Percentiles rank a stretch among this genome's conserved stretches.
phyloP scores from a whole-genome alignment of 768 basidiomycete species.

The Suillus subalutaceus region DNA sequence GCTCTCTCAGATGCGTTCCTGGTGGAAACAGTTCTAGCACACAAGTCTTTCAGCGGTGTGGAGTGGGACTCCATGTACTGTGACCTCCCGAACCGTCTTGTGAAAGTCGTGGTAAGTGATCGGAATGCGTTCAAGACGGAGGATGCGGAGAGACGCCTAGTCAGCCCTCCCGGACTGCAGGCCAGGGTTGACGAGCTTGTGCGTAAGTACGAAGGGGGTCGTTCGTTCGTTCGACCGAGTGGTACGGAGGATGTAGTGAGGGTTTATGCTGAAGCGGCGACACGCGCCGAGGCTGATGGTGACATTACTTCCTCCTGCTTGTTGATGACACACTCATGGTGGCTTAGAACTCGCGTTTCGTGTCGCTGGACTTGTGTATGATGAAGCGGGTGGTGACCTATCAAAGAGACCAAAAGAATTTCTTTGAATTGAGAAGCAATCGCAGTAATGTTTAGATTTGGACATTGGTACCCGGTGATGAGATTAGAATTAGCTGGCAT shows the following conservation, averaged over 20 bases:
- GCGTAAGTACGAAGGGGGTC: conserved; percentile 76
- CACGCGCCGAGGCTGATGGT: conserved; percentile 83
- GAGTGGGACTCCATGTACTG: conserved; percentile 95
- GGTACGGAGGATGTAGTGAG: conserved; percentile 98
- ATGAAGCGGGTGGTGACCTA: conserved; percentile 82
- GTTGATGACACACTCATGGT: conserved; percentile 12
- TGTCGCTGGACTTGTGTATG: conserved; percentile 84
- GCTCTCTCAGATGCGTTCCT: conserved; percentile 95
- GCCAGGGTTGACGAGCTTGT: conserved; percentile 80
- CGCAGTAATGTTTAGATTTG: background rate
- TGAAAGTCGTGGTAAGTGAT: conserved; percentile 89
- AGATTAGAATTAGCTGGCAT: background rate
- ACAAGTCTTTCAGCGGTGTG: conserved; percentile 78
- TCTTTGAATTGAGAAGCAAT: conserved; percentile 43
- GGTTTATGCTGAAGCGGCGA: conserved; percentile 91
- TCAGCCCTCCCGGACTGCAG: conserved; percentile 81
- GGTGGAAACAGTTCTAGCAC: conserved; percentile 89
- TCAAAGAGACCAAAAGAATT: conserved; percentile 78
- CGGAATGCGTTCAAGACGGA: conserved; percentile 84
- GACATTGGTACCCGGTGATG: conserved; percentile 2
- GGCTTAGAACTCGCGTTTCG: conserved; percentile 78
- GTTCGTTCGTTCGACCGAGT: conserved; percentile 94
- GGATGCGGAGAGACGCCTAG: conserved; percentile 90
- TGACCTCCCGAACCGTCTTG: conserved; percentile 92
- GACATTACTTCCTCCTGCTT: conserved; percentile 11